These are phyloP conservation scores for Flaveria linearis DNA, from an alignment of 129 eudicot species.

Conservation along the genomic window DNA sequence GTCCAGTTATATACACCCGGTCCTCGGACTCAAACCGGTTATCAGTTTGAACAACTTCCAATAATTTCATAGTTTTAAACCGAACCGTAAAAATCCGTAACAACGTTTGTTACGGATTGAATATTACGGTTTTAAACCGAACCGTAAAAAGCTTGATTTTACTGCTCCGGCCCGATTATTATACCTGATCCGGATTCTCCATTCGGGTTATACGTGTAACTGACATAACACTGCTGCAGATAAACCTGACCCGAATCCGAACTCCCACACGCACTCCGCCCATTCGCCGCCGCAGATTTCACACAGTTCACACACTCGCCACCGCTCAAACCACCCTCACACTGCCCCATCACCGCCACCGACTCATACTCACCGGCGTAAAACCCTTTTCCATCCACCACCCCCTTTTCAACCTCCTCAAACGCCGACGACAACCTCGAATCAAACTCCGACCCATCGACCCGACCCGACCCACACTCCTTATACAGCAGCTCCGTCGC, in stretches of 20 bases:
- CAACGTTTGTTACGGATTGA: no score
- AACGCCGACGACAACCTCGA: constrained; percentile 53
- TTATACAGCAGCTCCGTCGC: constrained; percentile 63
- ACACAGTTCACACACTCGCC: constrained; percentile 88
- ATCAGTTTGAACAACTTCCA: no score
- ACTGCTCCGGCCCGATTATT: no score
- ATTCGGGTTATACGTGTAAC: constrained; percentile 70
- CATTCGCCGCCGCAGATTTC: constrained; percentile 58
- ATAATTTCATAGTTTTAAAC: no score
- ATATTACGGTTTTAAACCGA: no score
- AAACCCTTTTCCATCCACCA: constrained; percentile 54
- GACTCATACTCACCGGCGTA: constrained; percentile 56
- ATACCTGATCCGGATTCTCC: constrained; percentile 72
- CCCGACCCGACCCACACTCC: constrained; percentile 63
- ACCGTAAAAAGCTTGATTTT: no score
- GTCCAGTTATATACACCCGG: no score
- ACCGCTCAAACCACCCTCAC: constrained; percentile 79
- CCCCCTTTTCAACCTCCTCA: constrained; percentile 59
- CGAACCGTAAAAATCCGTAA: no score
- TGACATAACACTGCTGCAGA: constrained; percentile 65
- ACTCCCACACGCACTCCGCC: constrained; percentile 55
- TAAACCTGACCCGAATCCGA: constrained; percentile 60
- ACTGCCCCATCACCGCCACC: constrained; percentile 85
- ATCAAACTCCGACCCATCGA: constrained; percentile 70
- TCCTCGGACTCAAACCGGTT: no score